These are phyloP conservation scores for Chalciporus pseudorubinellus DNA, from an alignment of 768 basidiomycete species.

Conservation along the genomic window DNA sequence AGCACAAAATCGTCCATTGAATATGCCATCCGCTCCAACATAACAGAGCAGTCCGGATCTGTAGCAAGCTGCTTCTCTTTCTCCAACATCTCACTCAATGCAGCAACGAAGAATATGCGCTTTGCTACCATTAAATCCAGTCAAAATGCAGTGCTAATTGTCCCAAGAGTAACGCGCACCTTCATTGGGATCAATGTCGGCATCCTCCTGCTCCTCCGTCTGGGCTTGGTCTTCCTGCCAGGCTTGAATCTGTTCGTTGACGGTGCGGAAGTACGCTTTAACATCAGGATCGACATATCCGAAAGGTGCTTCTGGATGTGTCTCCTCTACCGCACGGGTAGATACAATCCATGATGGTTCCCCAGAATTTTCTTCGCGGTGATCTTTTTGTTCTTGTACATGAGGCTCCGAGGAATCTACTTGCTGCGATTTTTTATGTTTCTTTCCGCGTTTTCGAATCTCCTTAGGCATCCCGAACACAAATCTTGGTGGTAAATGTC, in stretches of 20 bases:
- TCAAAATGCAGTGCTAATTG: neutral
- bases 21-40: slow-evolving; percentile 85
- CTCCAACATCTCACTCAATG: slow-evolving; percentile 77
- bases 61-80: slow-evolving; percentile 91
- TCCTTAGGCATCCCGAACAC: slow-evolving; percentile 61
- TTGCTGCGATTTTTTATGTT: slow-evolving; percentile 54
- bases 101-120: slow-evolving; percentile 75
- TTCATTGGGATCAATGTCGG: slow-evolving; percentile 67
- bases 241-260: slow-evolving; percentile 81
- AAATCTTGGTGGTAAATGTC: too few relatives aligned
- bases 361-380: slow-evolving; percentile 18
- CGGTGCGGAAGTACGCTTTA: slow-evolving; percentile 89
- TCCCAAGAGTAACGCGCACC: slow-evolving; percentile 39
- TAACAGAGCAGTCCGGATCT: slow-evolving; percentile 89
- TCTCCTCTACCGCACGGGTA: slow-evolving; percentile 36
- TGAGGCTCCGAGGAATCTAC: slow-evolving; percentile 5
- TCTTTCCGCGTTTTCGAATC: slow-evolving; percentile 74
- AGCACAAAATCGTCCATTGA: slow-evolving; percentile 98
- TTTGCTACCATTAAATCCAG: slow-evolving; percentile 46
- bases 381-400: slow-evolving; percentile 3
- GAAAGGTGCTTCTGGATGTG: slow-evolving; percentile 74
- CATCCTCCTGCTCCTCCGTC: slow-evolving; percentile 39
- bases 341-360: slow-evolving; percentile 74
- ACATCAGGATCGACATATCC: slow-evolving; percentile 87
- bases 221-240: slow-evolving; percentile 63